Conservation (phyloP, 2,329 filamentous ascomycete genomes). For the Aureobasidium sp. region DNA sequence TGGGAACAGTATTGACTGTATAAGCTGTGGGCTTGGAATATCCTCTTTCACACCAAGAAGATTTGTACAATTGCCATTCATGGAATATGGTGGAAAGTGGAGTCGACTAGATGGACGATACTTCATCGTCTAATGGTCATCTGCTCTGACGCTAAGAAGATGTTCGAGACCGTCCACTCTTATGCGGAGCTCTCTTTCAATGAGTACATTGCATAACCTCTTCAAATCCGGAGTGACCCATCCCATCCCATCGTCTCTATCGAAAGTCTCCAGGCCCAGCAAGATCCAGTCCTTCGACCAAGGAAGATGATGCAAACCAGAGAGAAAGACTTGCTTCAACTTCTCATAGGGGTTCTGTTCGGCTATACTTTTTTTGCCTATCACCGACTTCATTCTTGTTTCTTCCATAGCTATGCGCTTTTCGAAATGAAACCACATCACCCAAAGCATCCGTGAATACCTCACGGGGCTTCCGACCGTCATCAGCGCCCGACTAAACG, state of each 20-base stretch:
- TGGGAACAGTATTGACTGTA: not conserved
- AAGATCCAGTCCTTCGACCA: conserved; percentile 58
- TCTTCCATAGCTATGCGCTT: not conserved
- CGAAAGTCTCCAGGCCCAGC: conserved; percentile 45
- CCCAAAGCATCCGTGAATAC: conserved; percentile 25
- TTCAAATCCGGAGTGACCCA: conserved; percentile 44
- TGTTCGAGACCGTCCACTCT: conserved; percentile 15
- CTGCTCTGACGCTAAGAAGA: not conserved
- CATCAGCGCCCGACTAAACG: conserved; percentile 37
- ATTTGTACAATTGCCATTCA: not conserved
- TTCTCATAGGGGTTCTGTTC: not conserved
- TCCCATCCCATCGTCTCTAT: conserved; percentile 19
- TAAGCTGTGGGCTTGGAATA: not conserved
- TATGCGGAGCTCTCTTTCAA: conserved; percentile 55
- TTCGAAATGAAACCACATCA: conserved; percentile 25
- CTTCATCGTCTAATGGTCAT: not conserved
- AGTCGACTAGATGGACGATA: not conserved
- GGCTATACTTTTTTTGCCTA: not conserved
- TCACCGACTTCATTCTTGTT: not conserved
- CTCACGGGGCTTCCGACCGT: conserved; percentile 29
- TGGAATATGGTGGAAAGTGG: not conserved
- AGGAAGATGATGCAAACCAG: conserved; percentile 48
- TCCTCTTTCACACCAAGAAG: too few species aligned
- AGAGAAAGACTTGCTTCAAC: conserved; percentile 21
- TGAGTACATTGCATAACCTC: conserved; percentile 48